These are phyloP conservation scores for Schizopora paradoxa DNA, from an alignment of 1,284 basidiomycete genomes.

Conservation along the genomic window DNA sequence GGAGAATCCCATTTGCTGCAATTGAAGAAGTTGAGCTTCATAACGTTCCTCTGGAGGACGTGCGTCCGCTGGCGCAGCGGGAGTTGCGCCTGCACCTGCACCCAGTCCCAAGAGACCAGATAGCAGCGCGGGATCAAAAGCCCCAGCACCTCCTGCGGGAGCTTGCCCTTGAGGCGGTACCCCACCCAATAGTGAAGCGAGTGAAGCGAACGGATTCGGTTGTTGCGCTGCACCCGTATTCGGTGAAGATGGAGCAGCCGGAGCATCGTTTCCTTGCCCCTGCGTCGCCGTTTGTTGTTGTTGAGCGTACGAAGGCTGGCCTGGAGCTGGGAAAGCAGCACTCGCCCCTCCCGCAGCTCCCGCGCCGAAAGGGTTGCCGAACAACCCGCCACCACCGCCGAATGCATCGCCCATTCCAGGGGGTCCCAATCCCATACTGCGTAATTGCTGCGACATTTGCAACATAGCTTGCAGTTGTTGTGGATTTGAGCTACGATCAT, in stretches of 20 bases:
- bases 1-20: slow-evolving; percentile 84
- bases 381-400: slow-evolving; percentile 30
- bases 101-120: slow-evolving; percentile 29
- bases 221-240: slow-evolving; percentile 11
- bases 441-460: slow-evolving; percentile 66
- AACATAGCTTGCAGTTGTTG: slow-evolving; percentile 77
- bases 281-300: background rate
- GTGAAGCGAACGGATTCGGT: slow-evolving; percentile 21
- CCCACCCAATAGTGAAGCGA: slow-evolving; percentile 20
- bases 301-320: slow-evolving; percentile 33
- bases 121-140: slow-evolving; percentile 39
- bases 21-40: slow-evolving; percentile 81
- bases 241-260: background rate
- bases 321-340: slow-evolving; percentile 53
- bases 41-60: slow-evolving; percentile 84
- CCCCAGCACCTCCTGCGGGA: slow-evolving; percentile 22
- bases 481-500: slow-evolving; percentile 58
- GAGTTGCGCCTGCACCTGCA: slow-evolving; percentile 23
- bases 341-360: slow-evolving; percentile 22
- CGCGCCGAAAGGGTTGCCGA: slow-evolving; percentile 24
- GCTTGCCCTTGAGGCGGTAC: slow-evolving; percentile 14
- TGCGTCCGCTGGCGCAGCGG: slow-evolving; percentile 50
- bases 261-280: background rate
- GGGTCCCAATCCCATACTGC: slow-evolving; percentile 29
- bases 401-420: slow-evolving; percentile 28